Evolutionary conservation across 2,329 filamentous ascomycete species (phyloP).

Genomic region (Zelopaecilomyces penicillatus): DNA sequence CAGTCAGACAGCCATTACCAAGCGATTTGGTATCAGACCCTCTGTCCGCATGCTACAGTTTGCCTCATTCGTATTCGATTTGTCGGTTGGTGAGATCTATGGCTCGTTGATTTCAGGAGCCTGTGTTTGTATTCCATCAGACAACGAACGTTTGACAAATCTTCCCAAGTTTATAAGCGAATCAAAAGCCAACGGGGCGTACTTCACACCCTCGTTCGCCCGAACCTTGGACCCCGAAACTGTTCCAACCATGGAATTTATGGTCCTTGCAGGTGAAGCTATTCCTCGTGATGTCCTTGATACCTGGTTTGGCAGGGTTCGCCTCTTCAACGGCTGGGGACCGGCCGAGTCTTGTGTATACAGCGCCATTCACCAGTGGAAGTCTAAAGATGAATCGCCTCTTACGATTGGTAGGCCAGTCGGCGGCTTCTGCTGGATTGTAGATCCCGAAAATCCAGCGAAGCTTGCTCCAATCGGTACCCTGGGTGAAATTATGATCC

Average conservation of each 20-base stretch:
- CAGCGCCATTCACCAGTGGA: background rate
- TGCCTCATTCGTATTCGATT: constrained; percentile 28
- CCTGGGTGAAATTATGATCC: background rate
- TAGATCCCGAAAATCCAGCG: background rate
- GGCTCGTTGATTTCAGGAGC: constrained; percentile 28
- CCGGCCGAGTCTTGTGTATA: constrained; percentile 16
- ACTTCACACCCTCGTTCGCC: background rate
- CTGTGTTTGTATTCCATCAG: constrained; percentile 25
- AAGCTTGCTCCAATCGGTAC: background rate
- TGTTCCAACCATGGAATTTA: background rate
- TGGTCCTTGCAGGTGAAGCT: background rate
- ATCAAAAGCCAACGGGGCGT: background rate
- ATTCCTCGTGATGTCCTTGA: background rate
- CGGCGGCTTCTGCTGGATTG: background rate
- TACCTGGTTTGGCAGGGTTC: too few species aligned
- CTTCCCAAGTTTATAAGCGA: background rate
- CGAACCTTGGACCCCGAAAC: background rate
- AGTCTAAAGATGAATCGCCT: too few species aligned
- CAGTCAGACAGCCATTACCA: background rate
- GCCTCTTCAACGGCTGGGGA: background rate
- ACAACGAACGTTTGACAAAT: background rate
- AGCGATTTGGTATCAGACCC: background rate
- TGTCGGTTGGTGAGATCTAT: constrained; percentile 28
- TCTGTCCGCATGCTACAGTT: constrained; percentile 14
- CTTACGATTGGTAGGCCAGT: background rate